Evolutionary conservation across 192 early-diverging fungal species (phyloP).

Genomic region (Gonapodya prolifera): DNA sequence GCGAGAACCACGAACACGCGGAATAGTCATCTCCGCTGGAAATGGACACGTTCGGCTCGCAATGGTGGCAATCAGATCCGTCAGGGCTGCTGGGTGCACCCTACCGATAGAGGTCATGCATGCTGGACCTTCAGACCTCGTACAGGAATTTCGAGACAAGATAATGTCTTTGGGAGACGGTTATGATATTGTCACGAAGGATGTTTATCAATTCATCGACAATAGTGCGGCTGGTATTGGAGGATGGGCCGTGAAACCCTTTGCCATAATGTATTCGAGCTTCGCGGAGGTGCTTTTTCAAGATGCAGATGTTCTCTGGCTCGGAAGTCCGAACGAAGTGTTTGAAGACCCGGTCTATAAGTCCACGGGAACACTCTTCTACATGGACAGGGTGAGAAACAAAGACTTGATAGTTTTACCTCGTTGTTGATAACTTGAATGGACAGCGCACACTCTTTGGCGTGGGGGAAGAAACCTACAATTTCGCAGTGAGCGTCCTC

Average conservation of each 20-base stretch:
- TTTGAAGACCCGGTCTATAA: slow-evolving; percentile 33
- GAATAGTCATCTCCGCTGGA: slow-evolving; percentile 37
- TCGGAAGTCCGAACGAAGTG: slow-evolving; percentile 39
- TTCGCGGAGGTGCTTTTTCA: slow-evolving; percentile 52
- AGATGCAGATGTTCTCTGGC: slow-evolving; percentile 56
- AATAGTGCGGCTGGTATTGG: slow-evolving; percentile 22
- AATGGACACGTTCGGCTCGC: slow-evolving; percentile 28
- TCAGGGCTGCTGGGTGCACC: slow-evolving; percentile 20
- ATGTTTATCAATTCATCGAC: slow-evolving; percentile 22
- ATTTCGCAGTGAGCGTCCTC: neutral
- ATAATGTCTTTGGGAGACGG: slow-evolving; percentile 14
- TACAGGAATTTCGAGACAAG: neutral
- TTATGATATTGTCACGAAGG: slow-evolving; percentile 5
- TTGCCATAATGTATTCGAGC: slow-evolving; percentile 41
- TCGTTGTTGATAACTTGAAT: neutral
- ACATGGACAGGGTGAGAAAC: slow-evolving; percentile 29
- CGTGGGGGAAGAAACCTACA: neutral
- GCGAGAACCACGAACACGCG: slow-evolving; percentile 8
- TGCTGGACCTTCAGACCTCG: slow-evolving; percentile 15
- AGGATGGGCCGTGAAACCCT: slow-evolving; percentile 58
- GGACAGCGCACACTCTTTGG: slow-evolving; percentile 11
- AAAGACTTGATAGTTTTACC: neutral
- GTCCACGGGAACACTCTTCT: slow-evolving; percentile 42
- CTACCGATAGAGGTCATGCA: slow-evolving; percentile 50
- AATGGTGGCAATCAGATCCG: slow-evolving; percentile 20